Evolutionary conservation across 148 eudicot species (phyloP).

Genomic region (Linanthus parryae): DNA sequence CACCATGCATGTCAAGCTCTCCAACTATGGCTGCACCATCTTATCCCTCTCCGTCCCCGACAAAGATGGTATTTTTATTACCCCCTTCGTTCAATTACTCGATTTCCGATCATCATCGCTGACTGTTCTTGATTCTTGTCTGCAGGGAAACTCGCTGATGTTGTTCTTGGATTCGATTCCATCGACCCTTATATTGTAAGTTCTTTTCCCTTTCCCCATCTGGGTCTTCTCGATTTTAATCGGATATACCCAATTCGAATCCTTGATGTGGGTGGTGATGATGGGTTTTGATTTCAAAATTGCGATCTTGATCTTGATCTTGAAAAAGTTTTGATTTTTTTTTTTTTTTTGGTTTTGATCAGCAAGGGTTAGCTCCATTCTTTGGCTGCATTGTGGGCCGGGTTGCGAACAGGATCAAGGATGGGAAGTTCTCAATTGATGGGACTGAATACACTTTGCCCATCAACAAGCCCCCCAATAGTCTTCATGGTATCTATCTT

Average conservation of each 20-base stretch:
- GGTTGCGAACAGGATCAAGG: conserved; percentile 95
- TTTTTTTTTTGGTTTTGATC: conserved; percentile 20
- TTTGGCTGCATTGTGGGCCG: conserved; percentile 97
- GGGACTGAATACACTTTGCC: conserved; percentile 68
- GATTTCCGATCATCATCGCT: background rate
- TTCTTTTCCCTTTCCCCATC: background rate
- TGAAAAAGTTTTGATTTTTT: background rate
- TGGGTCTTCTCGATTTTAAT: background rate
- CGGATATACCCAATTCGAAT: background rate
- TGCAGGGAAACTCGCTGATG: conserved; percentile 87
- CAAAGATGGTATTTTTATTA: conserved; percentile 51
- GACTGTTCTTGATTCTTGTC: conserved; percentile 3
- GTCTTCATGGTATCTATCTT: conserved; percentile 99
- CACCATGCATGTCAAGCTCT: conserved; percentile 52
- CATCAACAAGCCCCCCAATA: conserved; percentile 78
- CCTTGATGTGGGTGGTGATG: background rate
- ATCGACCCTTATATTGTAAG: conserved; percentile 84
- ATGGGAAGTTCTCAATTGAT: conserved; percentile 70
- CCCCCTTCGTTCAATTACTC: background rate
- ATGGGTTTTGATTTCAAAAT: conserved; percentile 1
- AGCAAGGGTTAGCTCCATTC: conserved; percentile 77
- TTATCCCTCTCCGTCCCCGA: conserved; percentile 76
- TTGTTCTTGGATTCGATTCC: conserved; percentile 94
- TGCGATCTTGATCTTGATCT: background rate
- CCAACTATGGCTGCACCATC: conserved; percentile 89